Conservation (phyloP, 345 rosid species). For the Salix arbutifolia region DNA sequence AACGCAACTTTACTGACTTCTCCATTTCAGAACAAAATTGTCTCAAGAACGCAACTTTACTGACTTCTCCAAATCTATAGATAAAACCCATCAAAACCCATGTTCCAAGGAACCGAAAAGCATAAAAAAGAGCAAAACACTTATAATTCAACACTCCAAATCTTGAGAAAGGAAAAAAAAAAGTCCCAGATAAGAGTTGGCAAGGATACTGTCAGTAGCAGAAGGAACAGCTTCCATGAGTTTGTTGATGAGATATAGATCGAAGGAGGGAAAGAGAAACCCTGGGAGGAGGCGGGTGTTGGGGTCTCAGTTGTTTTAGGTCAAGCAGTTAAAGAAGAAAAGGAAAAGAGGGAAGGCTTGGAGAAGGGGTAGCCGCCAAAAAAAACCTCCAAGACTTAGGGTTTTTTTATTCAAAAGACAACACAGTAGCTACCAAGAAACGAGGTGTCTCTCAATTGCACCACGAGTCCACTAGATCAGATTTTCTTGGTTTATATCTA, state of each 20-base stretch:
- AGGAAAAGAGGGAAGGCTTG: slow-evolving; percentile 13
- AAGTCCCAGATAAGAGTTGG: slow-evolving; percentile 42
- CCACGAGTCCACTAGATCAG: neutral
- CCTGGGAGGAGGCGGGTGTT: slow-evolving; percentile 20
- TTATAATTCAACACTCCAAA: neutral
- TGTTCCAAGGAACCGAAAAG: neutral
- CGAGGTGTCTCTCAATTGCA: neutral
- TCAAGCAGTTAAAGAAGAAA: neutral
- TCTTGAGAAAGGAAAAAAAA: neutral
- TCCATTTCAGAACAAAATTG: neutral
- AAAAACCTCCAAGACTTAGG: slow-evolving; percentile 32
- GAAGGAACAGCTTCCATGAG: slow-evolving; percentile 45
- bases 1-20: neutral
- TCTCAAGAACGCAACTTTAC: neutral
- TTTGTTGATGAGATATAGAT: neutral
- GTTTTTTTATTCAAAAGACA: slow-evolving; percentile 9
- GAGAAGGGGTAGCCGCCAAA: slow-evolving; percentile 44
- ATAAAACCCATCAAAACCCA: slow-evolving; percentile 13
- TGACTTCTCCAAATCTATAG: neutral
- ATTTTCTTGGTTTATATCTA: too few relatives aligned
- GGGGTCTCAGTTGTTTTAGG: neutral
- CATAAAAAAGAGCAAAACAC: slow-evolving; percentile 1
- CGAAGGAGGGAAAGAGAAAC: slow-evolving; percentile 21
- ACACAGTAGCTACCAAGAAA: neutral
- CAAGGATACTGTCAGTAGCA: slow-evolving; percentile 55